A percentile compares a stretch with the other conserved stretches of the same genome.
phyloP scores from a whole-genome alignment of 257 asterid species.

The Paraleonurus japonicus region DNA sequence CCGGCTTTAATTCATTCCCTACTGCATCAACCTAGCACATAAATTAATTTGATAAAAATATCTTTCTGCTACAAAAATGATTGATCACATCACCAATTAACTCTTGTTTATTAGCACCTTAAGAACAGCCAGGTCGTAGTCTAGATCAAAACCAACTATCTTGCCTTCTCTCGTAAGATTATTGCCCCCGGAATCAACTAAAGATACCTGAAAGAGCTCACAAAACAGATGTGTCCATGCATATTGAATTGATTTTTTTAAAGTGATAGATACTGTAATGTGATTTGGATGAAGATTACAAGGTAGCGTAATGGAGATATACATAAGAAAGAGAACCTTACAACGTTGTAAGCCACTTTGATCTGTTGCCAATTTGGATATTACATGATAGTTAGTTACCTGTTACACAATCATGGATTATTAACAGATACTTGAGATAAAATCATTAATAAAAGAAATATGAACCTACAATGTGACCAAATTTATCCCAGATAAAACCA shows the following conservation, averaged over 20 bases:
- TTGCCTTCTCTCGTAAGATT: conserved; percentile 54
- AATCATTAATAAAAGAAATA: no score
- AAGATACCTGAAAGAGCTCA: conserved; percentile 42
- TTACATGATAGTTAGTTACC: conserved; percentile 89
- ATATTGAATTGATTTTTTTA: neutral
- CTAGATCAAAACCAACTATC: conserved; percentile 77
- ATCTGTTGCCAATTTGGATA: conserved; percentile 76
- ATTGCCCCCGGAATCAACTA: conserved; percentile 67
- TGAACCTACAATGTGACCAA: conserved; percentile 80
- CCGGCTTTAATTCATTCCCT: conserved; percentile 67
- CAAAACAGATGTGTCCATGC: neutral
- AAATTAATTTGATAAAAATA: neutral
- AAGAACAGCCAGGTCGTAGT: conserved; percentile 75
- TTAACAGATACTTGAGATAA: no score
- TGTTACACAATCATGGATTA: conserved; percentile 24
- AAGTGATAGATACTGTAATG: no score
- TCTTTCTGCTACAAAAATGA: neutral
- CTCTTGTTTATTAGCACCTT: conserved; percentile 50
- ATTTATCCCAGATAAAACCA: conserved; percentile 91
- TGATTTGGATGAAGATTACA: no score
- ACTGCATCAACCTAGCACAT: conserved; percentile 59
- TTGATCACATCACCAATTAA: neutral
- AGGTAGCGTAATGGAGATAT: no score
- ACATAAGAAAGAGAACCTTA: conserved; percentile 59
- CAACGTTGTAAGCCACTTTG: conserved; percentile 75